Base-by-base conservation (phyloP, 768 basidiomycete species). In the Harrya chromipes region DNA sequence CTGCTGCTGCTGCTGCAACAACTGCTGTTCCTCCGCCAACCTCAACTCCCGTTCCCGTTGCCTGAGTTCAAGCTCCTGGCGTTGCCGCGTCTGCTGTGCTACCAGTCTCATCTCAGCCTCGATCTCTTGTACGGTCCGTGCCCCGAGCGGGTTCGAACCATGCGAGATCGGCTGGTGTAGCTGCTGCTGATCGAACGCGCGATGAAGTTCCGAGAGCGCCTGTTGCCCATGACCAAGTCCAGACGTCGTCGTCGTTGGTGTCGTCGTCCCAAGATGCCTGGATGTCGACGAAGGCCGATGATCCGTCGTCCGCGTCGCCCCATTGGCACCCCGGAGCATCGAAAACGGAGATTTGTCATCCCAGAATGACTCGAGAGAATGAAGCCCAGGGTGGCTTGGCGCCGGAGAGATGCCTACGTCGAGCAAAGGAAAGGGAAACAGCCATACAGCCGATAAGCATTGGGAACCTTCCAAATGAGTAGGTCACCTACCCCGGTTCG, bases 71-170 rank as follows among this genome's bases (percentile, higher is more conserved):
- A 71, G 62, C 38, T 74, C 69, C 46, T 73, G 72, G 6, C 68
- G 56, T 55, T 68, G 56, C 23, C 72, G 66, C 10, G 67, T 64
- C 52, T 79, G 75, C 45, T 80, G 75, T 24, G 81, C 80, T 20
- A 75, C 77, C 7, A 77, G 76, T n/a, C 77, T 76, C 87, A 91
- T 89, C 66, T 93, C 90, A 4, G 83, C 80, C 60, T 93, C 90
- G 50, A 93, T 84, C 56, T 93, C 90, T 56, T 88, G 83, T 23
- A 92, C 63, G 0, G 88, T 90, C 17, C 82, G 81, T 10, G 76
- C 73, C 31, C 75, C 74, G 6, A 60, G 62, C 36, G 72, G 72
- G 46, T 56, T 58, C 27, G 57, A 23, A 40, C 64, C 70, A 50
- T 68, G 73, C 14, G 71, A 63, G 47, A 63, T 58, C 7, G 62